Evolutionary conservation across 345 rosid genomes (phyloP).

Genomic region (Arabidopsis arenosa): DNA sequence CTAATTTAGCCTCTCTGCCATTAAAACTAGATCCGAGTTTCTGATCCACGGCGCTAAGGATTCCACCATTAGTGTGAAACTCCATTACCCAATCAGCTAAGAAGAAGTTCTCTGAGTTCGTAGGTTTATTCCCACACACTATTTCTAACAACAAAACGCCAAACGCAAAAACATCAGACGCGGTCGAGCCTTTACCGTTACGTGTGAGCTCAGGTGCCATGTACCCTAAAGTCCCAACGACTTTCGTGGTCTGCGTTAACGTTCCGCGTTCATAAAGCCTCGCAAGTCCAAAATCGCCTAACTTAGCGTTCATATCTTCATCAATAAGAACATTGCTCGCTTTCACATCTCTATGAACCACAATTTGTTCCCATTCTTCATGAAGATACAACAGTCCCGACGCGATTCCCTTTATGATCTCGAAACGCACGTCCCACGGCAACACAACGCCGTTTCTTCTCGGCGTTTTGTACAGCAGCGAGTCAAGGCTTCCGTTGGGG

Average conservation of each 20-base stretch:
- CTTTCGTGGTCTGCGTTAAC: constrained; percentile 50
- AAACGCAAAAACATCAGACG: constrained; percentile 66
- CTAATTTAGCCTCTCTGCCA: constrained; percentile 34
- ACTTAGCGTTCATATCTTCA: constrained; percentile 41
- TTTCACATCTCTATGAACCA: constrained; percentile 47
- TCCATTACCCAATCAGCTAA: constrained; percentile 61
- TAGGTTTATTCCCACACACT: constrained; percentile 53
- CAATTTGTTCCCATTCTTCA: constrained; percentile 46
- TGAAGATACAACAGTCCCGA: constrained; percentile 42
- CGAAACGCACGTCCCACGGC: constrained; percentile 39
- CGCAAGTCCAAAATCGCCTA: constrained; percentile 72
- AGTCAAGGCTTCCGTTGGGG: constrained; percentile 41
- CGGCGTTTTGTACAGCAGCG: constrained; percentile 23
- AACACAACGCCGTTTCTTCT: constrained; percentile 23
- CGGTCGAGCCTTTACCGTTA: constrained; percentile 56
- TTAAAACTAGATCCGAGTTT: constrained; percentile 42
- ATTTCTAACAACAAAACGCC: constrained; percentile 63
- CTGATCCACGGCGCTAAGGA: constrained; percentile 53
- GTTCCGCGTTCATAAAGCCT: constrained; percentile 63
- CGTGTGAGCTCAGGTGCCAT: constrained; percentile 68
- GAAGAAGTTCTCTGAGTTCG: constrained; percentile 40
- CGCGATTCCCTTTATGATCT: constrained; percentile 40
- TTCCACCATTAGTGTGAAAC: constrained; percentile 41
- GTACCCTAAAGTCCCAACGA: constrained; percentile 74
- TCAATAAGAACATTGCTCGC: constrained; percentile 44